Evolutionary conservation across 768 basidiomycete genomes (phyloP).

Genomic region (Psilocybe cubensis): DNA sequence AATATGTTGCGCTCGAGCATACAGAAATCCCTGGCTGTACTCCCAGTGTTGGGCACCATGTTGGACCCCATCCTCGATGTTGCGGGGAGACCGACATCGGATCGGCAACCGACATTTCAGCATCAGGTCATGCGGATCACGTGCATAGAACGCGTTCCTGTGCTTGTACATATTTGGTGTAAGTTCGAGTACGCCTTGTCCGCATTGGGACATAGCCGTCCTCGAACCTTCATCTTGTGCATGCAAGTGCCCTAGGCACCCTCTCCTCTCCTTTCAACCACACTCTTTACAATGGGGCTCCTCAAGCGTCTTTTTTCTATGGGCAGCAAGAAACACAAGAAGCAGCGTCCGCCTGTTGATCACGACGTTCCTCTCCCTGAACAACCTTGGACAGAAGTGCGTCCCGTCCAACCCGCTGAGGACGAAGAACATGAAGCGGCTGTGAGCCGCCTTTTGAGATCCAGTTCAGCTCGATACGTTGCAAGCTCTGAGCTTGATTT

Average conservation of each 20-base stretch:
- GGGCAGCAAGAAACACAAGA: constrained; percentile 65
- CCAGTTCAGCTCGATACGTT: constrained; percentile 70
- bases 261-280: constrained; percentile 29
- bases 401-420: constrained; percentile 28
- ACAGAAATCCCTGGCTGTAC: constrained; percentile 73
- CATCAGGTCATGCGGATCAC: constrained; percentile 22
- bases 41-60: constrained; percentile 52
- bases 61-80: constrained; percentile 21
- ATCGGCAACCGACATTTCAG: background rate
- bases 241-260: constrained; percentile 23
- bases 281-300: constrained; percentile 58
- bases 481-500: constrained; percentile 61
- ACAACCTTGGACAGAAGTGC: constrained; percentile 25
- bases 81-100: too few relatives aligned
- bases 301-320: constrained; percentile 73
- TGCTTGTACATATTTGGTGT: constrained; percentile 43
- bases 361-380: constrained; percentile 30
- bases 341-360: constrained; percentile 32
- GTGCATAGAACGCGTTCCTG: constrained; percentile 34
- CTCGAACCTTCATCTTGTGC: constrained; percentile 6
- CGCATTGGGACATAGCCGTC: background rate
- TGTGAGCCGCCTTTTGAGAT: constrained; percentile 62
- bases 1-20: constrained; percentile 82
- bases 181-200: constrained; percentile 35
- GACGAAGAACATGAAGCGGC: constrained; percentile 58